Evolutionary conservation across 2,329 filamentous ascomycete genomes (phyloP), one percentile per base, ranked within the genome.

Genomic region (Microdochium nivale): DNA sequence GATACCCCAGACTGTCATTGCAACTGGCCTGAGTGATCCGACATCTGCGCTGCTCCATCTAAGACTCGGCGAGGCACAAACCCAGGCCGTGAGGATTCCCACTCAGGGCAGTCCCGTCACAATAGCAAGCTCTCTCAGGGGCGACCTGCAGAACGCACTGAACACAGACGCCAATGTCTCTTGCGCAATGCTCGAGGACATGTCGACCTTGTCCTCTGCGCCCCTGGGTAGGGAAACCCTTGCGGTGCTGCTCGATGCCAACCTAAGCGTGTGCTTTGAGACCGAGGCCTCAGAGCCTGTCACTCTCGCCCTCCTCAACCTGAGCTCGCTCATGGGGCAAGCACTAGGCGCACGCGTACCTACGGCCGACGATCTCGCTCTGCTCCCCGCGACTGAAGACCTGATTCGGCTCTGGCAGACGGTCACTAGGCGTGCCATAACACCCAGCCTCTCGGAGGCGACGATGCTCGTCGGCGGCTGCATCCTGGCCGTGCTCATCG

Each of bases 401-500:
- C 63, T 80, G 25, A 55, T 62, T 3, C 53, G 60, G 11, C 59
- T 79, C 13, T 79, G 76, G 76, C 56, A 56, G 1, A 62, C 63
- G 10, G 58, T 76, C 10, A 61, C 66, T 2, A 54, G 59, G 3
- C 40, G 8, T 7, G 14, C 40, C 3, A 44, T 77, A 56, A 79
- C 72, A 56, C 76, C 78, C 3, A 67, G 69, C 19, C 67, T 81
- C 9, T 71, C 71, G 3, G 74, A 80, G 51, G 74, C 77, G 3
- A 64, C 78, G 21, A 65, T 80, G 53, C 68, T 74, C 49, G 62
- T 67, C 30, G 76, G 75, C 56, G 77, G 77, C 0, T 67, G 69
- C 3, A 62, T 80, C 13, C 58, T 74, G 33, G 69, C 70, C 0
- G 60, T 72, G 21, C 56, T 60, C 10, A 54, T 65, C 4, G 51